Evolutionary conservation across 208 protist species (phyloP), one percentile per base, ranked within the genome.

Genomic region (Porcisia hertigi): DNA sequence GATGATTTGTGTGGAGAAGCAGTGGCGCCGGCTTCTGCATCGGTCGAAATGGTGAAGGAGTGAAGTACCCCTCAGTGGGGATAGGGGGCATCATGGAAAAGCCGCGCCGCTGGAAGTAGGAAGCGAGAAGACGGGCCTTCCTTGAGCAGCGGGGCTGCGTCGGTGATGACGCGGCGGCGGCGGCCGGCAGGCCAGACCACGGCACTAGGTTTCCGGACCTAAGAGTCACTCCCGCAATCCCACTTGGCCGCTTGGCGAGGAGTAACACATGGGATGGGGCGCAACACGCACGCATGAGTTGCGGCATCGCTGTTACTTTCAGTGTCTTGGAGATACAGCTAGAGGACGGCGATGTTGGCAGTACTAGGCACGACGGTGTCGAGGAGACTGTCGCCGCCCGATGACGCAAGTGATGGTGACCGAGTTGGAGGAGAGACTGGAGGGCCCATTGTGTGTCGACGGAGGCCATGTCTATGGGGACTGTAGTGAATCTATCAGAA

Each of bases 1-100:
- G 73, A 73, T 92, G 92, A 71, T 94, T 96, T 25, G 81, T 84
- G 77, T 96, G 92, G 8, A 96, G 64, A 20, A 96, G 65, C 36
- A 96, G 63, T 65, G 86, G 30, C 12, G 77, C 25, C 36, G 63
- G 41, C 23, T 8, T 49, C 23, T n/a, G 65, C 23, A 75, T 73
- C 9, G 73, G 60, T 43, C 43, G 65, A 39, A 36, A 60, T 39
- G 7, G 54, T 60, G 23, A 16, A 62, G 16, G 3, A 11, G 58
- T 45, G n/a, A 2, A 36, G 14, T 5, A 45, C 16, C 43, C n/a
- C 2, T 53, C 41, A 41, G 71, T 55, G 5, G 57, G 49, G 3
- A 49, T 12, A 11, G 57, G 30, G 12, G 41, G 65, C n/a, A 75
- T n/a, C 41, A 54, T 73, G 1, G 64, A 49, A 52, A 89, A 86